Evolutionary conservation across 257 asterid genomes (phyloP).

Genomic region (Vinca minor): DNA sequence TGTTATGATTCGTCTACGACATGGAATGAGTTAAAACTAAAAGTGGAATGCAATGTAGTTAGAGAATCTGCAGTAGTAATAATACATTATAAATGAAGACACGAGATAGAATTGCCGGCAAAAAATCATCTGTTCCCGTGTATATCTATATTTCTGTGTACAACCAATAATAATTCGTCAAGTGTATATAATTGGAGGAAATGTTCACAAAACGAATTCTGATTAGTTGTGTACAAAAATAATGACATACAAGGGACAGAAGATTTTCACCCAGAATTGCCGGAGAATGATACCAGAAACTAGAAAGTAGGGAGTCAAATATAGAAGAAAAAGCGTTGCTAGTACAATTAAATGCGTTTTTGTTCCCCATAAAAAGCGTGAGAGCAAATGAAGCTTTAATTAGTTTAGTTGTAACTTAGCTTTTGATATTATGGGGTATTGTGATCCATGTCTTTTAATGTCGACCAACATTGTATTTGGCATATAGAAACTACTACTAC

Average conservation of each 20-base stretch:
- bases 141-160: too few relatives aligned
- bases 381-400: slow-evolving; percentile 13
- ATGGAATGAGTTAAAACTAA: not conserved
- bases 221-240: too few relatives aligned
- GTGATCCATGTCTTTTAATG: slow-evolving; percentile 50
- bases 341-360: slow-evolving; percentile 25
- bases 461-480: slow-evolving; percentile 30
- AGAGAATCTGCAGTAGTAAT: not conserved
- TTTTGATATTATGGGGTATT: slow-evolving; percentile 29
- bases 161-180: too few relatives aligned
- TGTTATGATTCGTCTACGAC: too few relatives aligned
- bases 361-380: slow-evolving; percentile 31
- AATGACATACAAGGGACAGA: too few relatives aligned
- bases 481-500: too few relatives aligned
- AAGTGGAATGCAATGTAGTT: not conserved
- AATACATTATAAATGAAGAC: not conserved
- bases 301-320: slow-evolving; percentile 17
- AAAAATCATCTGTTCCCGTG: too few relatives aligned
- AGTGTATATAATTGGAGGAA: too few relatives aligned
- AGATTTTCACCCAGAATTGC: not conserved
- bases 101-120: too few relatives aligned
- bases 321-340: slow-evolving; percentile 12
- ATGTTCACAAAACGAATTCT: too few relatives aligned
- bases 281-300: slow-evolving; percentile 15
- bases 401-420: slow-evolving; percentile 18